These are phyloP conservation scores for Fusarium poae DNA, from an alignment of 2,329 filamentous ascomycete genomes.

Conservation along the genomic window DNA sequence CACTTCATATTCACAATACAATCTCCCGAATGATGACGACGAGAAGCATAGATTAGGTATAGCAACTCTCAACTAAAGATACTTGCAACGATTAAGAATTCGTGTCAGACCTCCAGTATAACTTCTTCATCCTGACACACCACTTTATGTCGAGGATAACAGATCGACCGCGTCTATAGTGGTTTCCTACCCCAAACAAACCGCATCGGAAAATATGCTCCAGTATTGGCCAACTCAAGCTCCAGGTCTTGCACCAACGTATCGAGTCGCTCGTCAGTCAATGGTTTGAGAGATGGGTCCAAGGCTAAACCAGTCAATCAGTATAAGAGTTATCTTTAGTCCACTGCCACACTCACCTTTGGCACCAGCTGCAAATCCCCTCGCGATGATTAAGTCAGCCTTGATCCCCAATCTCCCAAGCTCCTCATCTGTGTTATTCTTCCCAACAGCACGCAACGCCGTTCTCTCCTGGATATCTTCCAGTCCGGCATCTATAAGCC, in stretches of 20 bases:
- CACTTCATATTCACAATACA: conserved; percentile 3
- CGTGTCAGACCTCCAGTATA: conserved; percentile 11
- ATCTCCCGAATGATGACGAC: conserved; percentile 23
- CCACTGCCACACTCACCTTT: neutral
- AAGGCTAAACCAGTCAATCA: neutral
- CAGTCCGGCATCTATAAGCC: neutral
- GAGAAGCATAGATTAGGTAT: conserved; percentile 21
- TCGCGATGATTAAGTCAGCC: conserved; percentile 12
- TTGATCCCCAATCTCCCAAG: neutral
- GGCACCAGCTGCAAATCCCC: conserved; percentile 13
- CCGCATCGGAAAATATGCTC: conserved; percentile 12
- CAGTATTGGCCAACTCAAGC: neutral
- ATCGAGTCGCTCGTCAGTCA: neutral
- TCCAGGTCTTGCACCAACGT: neutral
- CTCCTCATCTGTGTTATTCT: neutral
- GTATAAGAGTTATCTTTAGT: accelerated
- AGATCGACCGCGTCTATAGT: neutral
- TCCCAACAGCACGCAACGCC: conserved; percentile 9
- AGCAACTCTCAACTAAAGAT: accelerated
- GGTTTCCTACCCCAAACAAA: conserved; percentile 19
- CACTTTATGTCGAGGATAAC: neutral
- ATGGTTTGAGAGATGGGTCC: neutral
- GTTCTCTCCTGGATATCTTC: neutral
- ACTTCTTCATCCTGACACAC: conserved; percentile 3
- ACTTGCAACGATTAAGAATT: accelerated